A percentile compares a stretch with the other conserved stretches of the same genome.
phyloP scores from a whole-genome alignment of 2,329 filamentous ascomycete species.

The Xylogone sp. region DNA sequence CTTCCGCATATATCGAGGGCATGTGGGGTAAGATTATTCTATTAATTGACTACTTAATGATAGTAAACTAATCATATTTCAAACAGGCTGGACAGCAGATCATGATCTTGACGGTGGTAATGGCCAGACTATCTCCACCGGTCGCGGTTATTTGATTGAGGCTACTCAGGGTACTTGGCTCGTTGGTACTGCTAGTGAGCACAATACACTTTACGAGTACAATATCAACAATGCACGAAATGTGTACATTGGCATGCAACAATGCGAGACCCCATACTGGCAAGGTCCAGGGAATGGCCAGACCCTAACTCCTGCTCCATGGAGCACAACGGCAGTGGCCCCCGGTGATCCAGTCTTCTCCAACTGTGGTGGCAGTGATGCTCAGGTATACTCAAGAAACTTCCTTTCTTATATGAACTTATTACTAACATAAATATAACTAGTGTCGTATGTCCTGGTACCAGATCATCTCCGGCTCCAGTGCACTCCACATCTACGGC shows the following conservation, averaged over 20 bases:
- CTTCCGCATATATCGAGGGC: slow-evolving; percentile 49
- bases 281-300: slow-evolving; percentile 40
- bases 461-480: slow-evolving; percentile 16
- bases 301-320: slow-evolving; percentile 34
- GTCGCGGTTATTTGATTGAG: slow-evolving; percentile 43
- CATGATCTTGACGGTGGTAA: slow-evolving; percentile 45
- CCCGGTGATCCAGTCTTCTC: slow-evolving; percentile 28
- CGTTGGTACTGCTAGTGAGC: slow-evolving; percentile 47
- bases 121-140: slow-evolving; percentile 38
- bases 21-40: slow-evolving; percentile 34
- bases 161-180: slow-evolving; percentile 48
- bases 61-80: background rate
- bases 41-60: too few relatives aligned
- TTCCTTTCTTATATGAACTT: background rate
- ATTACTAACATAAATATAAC: background rate
- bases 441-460: slow-evolving; percentile 25
- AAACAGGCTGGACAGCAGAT: slow-evolving; percentile 36
- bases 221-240: slow-evolving; percentile 52
- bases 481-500: slow-evolving; percentile 28
- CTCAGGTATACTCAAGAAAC: slow-evolving; percentile 6
- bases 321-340: slow-evolving; percentile 21
- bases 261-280: slow-evolving; percentile 69
- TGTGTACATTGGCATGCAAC: slow-evolving; percentile 60
- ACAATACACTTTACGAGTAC: slow-evolving; percentile 49
- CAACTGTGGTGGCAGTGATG: slow-evolving; percentile 23